Base-by-base conservation (phyloP, 208 protist genomes). In the Trichomonas gallinae region DNA sequence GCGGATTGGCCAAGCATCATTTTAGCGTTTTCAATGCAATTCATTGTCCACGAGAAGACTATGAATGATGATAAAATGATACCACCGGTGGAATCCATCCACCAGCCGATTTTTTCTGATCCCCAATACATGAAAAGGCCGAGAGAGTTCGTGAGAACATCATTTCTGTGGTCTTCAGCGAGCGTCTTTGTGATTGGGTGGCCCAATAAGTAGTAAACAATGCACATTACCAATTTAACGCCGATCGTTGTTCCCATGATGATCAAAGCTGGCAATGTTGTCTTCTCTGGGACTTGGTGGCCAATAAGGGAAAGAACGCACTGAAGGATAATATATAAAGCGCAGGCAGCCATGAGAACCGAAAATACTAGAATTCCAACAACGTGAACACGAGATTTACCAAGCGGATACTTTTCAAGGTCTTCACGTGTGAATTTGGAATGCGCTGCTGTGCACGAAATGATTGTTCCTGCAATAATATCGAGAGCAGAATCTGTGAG, bases 361-460 rank as follows among this genome's bases (percentile, higher is more conserved):
- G 81, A 85, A 40, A 85, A 85, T 42, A 85, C 81, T 4, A 85
- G 34, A 40, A 85, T 85, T 15, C 81, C 81, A 85, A 85, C 81
- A 40, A 40, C 34, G 34, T 34, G 34, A 85, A 85, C 81, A 40
- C 81, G 21, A 23, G 81, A 85, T 17, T 85, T 85, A 9, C 81
- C 81, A 85, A 85, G 34, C 11, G 81, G 81, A 40, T 85, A 85
- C 34, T 85, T 85, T 13, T 42, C 34, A 17, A 85, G 81, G 34
- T 85, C 81, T 42, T 85, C 81, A 85, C 81, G 81, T 40, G 81
- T 85, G 81, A 85, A 85, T 85, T 85, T 85, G 34, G 81, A 85
- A 40, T 85, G 81, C 6, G 81, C 81, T 6, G 81, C 81, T 36
- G 34, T 85, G 81, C 81, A 85, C 31, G 81, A 85, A 40, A 85